Evolutionary conservation across 208 protist genomes (phyloP).

Genomic region (Crithidia expoeki): DNA sequence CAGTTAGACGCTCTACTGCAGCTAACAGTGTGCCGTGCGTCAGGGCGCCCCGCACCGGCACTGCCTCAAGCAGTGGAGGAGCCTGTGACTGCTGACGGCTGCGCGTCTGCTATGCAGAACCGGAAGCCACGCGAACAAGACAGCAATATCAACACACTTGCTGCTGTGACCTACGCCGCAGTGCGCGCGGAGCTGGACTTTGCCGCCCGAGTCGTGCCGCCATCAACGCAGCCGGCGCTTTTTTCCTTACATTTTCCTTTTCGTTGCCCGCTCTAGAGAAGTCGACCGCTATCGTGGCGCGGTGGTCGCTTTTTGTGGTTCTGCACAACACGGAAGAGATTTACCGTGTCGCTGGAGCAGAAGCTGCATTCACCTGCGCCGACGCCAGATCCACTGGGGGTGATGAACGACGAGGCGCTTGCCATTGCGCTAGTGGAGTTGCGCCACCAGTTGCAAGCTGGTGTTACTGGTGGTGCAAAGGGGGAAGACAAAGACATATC

Average conservation of each 20-base stretch:
- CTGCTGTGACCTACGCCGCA: not conserved
- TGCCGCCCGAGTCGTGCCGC: conserved; percentile 2
- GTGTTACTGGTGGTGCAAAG: not conserved
- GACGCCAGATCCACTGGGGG: not conserved
- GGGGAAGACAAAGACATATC: not conserved
- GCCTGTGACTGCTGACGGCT: not conserved
- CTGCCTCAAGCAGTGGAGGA: not conserved
- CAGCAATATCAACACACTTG: no score
- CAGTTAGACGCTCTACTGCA: conserved; percentile 11
- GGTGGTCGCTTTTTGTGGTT: conserved; percentile 18
- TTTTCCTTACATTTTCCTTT: not conserved
- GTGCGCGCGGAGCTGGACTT: conserved; percentile 11
- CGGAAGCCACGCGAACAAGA: not conserved
- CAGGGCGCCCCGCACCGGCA: not conserved
- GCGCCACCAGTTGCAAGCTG: not conserved
- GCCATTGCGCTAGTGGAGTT: not conserved
- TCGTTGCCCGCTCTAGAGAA: not conserved
- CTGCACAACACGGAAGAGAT: not conserved
- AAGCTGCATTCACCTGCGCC: not conserved
- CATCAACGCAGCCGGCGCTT: not conserved
- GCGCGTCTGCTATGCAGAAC: conserved; percentile 1
- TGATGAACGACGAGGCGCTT: not conserved
- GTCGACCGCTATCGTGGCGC: not conserved
- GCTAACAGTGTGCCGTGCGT: not conserved
- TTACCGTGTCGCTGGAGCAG: not conserved